Percentiles rank a stretch among this genome's conserved stretches.
Conservation (phyloP, 495 filamentous ascomycete genomes). For the Opeltia flavorubescens region DNA sequence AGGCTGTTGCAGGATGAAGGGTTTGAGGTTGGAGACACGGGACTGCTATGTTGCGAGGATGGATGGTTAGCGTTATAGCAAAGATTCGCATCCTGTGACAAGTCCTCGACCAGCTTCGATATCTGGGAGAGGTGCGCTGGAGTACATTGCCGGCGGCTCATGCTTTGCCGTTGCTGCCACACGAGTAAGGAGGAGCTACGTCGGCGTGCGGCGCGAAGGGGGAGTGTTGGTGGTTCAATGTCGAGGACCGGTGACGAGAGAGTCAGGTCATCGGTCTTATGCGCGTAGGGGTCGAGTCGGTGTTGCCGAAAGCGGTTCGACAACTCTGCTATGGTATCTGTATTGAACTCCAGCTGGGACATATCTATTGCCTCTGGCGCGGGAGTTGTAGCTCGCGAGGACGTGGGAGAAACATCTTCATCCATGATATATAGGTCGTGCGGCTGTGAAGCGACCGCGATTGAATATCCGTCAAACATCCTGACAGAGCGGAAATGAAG, state of each 20-base stretch:
- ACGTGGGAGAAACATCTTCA: constrained; percentile 6
- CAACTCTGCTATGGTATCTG: constrained; percentile 7
- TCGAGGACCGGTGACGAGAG: constrained; percentile 1
- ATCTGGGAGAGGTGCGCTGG: constrained; percentile 8
- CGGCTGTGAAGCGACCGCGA: constrained; percentile 3
- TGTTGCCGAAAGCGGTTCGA: constrained; percentile 11
- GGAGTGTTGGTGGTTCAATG: neutral
- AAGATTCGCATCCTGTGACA: constrained; percentile 5
- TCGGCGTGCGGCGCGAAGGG: neutral
- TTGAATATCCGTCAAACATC: constrained; percentile 10
- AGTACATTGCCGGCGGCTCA: constrained; percentile 7
- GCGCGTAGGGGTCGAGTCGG: neutral
- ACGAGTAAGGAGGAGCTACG: constrained; percentile 7
- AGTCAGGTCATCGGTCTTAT: neutral
- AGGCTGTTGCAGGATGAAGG: constrained; percentile 4
- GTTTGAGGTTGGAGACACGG: neutral
- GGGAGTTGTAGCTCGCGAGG: constrained; percentile 6
- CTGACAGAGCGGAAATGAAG: too few relatives aligned
- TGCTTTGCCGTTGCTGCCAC: constrained; percentile 8
- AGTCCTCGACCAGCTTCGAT: constrained; percentile 8
- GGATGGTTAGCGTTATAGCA: constrained; percentile 5
- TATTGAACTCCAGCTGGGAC: neutral
- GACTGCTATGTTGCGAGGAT: constrained; percentile 1
- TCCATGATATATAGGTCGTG: constrained; percentile 5
- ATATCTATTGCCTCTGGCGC: neutral